Evolutionary conservation across 1,139 yeast genomes (phyloP), one percentile per base, ranked within the genome.

Genomic region (Pneumocystis oryctolagi): DNA sequence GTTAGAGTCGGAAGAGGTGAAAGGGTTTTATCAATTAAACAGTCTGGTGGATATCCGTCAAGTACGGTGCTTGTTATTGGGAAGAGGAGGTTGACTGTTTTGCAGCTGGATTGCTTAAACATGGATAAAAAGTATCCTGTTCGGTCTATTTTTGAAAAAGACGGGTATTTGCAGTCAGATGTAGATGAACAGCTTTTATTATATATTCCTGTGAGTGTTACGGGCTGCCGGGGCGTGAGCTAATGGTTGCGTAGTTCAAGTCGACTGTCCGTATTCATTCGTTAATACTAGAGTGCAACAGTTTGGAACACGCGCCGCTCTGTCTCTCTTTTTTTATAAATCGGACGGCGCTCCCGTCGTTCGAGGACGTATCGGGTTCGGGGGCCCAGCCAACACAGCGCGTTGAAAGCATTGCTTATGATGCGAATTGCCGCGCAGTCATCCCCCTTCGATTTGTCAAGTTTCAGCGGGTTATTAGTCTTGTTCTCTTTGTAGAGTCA

Each of bases 131-230:
- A 62, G 14, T 40, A 47, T 16, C 35, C 47, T 53, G n/a, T 47
- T 34, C 18, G n/a, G 12, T 55, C 32, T 18, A 42, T 55, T 8
- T 62, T 65, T 32, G 64, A 63, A 20, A 31, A 62, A 5, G 62
- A 53, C 18, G 42, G 53, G 42, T 28, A 34, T 42, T 20, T 65
- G 57, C 53, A 62, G 42, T 65, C 67, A 5, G 66, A 65, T 53
- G 63, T 62, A 55, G 66, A 65, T 31, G 66, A 65, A 34, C 66
- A 65, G 35, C 61, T 65, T 18, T 61, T 65, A 64, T 40, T 65
- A 18, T 65, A 62, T 58, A 60, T 62, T 6, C 66, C 66, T 3
- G 61, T 57, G 30, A 20, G 30, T 16, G 12, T 12, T n/a, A 56
- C 8, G 2, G 31, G n/a, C 3, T 25, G 37, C 3, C 9, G 18